Conservation (phyloP, 768 basidiomycete species). For the Suillus clintonianus region DNA sequence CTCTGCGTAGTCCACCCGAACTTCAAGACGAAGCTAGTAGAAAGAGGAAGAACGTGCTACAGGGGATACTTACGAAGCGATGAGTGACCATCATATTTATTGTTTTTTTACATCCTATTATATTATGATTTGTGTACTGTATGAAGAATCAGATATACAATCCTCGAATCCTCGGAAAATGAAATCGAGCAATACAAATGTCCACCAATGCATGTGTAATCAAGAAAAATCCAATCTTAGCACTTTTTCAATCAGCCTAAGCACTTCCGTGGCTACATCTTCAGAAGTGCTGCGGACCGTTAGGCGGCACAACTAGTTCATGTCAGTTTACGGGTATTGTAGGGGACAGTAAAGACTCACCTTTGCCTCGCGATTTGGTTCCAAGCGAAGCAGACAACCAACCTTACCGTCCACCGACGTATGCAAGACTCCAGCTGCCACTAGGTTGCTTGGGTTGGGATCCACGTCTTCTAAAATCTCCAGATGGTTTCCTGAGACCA, state of each 20-base stretch:
- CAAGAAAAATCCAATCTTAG: constrained; percentile 30
- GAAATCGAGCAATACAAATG: background rate
- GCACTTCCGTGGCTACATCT: constrained; percentile 74
- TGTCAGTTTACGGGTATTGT: background rate
- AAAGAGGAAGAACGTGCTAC: constrained; percentile 43
- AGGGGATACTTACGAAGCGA: constrained; percentile 40
- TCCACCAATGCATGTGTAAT: background rate
- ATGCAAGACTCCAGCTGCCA: constrained; percentile 95
- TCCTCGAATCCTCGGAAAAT: constrained; percentile 10
- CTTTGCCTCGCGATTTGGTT: constrained; percentile 96
- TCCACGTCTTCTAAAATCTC: constrained; percentile 84
- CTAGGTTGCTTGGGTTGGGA: constrained; percentile 91
- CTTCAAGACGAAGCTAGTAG: constrained; percentile 24
- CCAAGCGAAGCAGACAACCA: constrained; percentile 88
- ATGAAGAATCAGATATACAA: constrained; percentile 19
- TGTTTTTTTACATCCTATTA: constrained; percentile 8
- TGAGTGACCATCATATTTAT: constrained; percentile 14
- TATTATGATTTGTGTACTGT: constrained; percentile 25
- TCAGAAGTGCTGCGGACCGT: constrained; percentile 96
- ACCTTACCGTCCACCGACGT: constrained; percentile 92
- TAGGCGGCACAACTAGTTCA: constrained; percentile 77
- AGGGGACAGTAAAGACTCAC: constrained; percentile 42
- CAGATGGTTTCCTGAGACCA: constrained; percentile 77
- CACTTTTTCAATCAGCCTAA: constrained; percentile 48
- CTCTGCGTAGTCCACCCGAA: constrained; percentile 6